These are phyloP conservation scores for Favolaschia claudopus DNA, from an alignment of 768 basidiomycete species.

Conservation along the genomic window DNA sequence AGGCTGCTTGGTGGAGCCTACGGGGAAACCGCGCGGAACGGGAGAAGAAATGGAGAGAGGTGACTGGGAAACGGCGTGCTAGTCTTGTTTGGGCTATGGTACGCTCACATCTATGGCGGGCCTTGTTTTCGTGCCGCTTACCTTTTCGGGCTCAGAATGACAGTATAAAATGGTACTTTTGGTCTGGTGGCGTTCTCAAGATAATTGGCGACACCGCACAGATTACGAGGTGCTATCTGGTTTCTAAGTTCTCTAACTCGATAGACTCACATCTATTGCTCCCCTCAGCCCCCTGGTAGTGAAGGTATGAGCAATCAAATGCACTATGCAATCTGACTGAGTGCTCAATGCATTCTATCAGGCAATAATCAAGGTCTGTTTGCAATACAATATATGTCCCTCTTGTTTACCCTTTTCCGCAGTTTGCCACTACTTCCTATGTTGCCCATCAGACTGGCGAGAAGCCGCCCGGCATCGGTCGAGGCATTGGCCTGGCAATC, in stretches of 20 bases:
- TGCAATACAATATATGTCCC: neutral
- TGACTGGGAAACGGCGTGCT: slow-evolving; percentile 65
- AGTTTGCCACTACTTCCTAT: slow-evolving; percentile 73
- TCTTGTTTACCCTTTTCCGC: slow-evolving; percentile 66
- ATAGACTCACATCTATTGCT: neutral
- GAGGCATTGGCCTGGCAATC: slow-evolving; percentile 80
- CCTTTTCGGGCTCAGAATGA: no score
- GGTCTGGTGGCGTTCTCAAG: slow-evolving; percentile 69
- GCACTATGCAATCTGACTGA: no score
- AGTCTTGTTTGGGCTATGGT: slow-evolving; percentile 73
- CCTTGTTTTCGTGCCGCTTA: no score
- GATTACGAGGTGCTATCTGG: slow-evolving; percentile 49
- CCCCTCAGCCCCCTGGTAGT: slow-evolving; percentile 70
- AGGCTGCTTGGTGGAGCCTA: slow-evolving; percentile 66
- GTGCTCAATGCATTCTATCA: neutral
- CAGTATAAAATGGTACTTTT: slow-evolving; percentile 80
- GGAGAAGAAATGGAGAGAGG: slow-evolving; percentile 71
- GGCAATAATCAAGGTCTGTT: slow-evolving; percentile 26
- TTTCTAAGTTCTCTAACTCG: neutral
- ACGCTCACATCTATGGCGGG: no score
- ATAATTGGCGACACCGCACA: slow-evolving; percentile 75
- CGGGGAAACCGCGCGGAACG: slow-evolving; percentile 58
- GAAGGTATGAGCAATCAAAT: slow-evolving; percentile 54
- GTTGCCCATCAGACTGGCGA: slow-evolving; percentile 47
- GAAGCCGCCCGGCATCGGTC: slow-evolving; percentile 49